A percentile compares a stretch with the other conserved stretches of the same genome.
Evolutionary conservation across 306 rosid genomes (phyloP).

Genomic region (Rubus idaeus): DNA sequence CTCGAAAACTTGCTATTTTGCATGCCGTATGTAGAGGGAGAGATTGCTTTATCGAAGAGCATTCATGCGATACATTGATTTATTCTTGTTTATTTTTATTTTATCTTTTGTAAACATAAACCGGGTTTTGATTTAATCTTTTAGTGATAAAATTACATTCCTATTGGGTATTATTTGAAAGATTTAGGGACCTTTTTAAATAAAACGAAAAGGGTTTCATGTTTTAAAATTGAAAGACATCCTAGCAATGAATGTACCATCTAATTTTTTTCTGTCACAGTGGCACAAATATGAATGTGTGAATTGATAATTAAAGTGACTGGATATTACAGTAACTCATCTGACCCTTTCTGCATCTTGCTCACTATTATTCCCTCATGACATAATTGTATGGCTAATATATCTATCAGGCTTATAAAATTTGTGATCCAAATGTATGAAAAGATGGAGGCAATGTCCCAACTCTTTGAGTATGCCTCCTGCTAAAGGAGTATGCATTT

Average conservation of each 20-base stretch:
- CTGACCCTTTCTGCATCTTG: not conserved
- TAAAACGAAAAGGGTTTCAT: not conserved
- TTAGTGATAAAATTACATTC: not conserved
- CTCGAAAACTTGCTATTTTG: not conserved
- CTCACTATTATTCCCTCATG: not conserved
- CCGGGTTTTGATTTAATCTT: not conserved
- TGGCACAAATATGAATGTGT: not conserved
- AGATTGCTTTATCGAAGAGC: not conserved
- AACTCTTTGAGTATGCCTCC: conserved; percentile 12
- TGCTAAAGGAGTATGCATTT: conserved; percentile 7
- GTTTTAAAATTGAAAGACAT: not conserved
- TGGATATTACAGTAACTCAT: not conserved
- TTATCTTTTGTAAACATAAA: not conserved
- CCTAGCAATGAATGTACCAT: not conserved
- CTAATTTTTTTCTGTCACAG: not conserved
- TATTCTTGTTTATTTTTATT: not conserved
- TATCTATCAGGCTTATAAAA: not conserved
- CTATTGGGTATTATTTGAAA: not conserved
- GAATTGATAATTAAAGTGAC: not conserved
- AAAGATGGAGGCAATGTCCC: not conserved
- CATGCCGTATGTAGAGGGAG: not conserved
- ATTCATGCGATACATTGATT: not conserved
- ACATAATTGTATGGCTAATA: not conserved
- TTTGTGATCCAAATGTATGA: not conserved
- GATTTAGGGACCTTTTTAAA: not conserved